Evolutionary conservation across 208 protist genomes (phyloP), one percentile per base, ranked within the genome.

Genomic region (Acanthamoeba royreba): DNA sequence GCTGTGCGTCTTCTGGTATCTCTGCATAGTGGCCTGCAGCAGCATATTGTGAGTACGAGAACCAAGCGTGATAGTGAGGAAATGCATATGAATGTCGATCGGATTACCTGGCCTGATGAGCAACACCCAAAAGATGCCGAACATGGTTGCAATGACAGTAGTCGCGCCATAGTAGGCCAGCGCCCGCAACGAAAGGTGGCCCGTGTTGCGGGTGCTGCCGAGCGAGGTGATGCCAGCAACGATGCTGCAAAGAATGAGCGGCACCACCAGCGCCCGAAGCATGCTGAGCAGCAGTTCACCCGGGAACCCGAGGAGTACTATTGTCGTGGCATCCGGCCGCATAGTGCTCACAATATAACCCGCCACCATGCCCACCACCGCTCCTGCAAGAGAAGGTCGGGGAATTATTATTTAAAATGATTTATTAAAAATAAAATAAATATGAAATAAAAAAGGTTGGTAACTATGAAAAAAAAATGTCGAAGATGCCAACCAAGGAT

Each of bases 201-300:
- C 46, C 5, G 72, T 93, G 43, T 90, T 61, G 61, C 69, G 42
- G 13, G 69, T 35, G 43, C 61, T 93, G 33, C 89, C 91, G 46
- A 93, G 43, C 0, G 91, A 93, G 43, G 91, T 88, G 66, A 93
- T 87, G 25, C 77, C 55, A 15, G 52, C 61, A 42, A 93, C n/a
- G 31, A 93, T 93, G 61, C 45, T 69, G 28, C 72, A 83, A 15
- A 93, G 33, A 58, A 93, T 93, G 43, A 93, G 49, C 33, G 91
- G 91, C 19, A 87, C 47, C 40, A 93, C 85, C 45, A 93, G 85
- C 31, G 40, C 46, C 17, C 72, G 61, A 15, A 93, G 66, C 53
- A 88, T 77, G 58, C 91, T 33, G 42, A 93, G 85, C 61, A 93
- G 85, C 7, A 93, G 28, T 22, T 83, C 72, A 25, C 91, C 91